Evolutionary conservation across 805 yeast species (phyloP).

Genomic region (Sungouiella thailandica): DNA sequence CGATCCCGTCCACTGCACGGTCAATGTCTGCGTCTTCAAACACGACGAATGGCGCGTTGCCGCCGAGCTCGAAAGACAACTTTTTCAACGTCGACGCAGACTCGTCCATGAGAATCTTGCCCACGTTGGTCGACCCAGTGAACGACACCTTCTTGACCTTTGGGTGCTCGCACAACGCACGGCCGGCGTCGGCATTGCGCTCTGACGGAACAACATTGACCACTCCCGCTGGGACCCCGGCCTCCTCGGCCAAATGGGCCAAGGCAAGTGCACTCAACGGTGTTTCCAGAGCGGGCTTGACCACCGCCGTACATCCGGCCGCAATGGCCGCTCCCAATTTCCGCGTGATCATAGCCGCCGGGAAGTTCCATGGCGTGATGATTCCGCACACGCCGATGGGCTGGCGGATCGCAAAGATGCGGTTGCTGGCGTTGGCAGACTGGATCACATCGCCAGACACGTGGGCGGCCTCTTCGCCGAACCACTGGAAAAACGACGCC

Average conservation of each 20-base stretch:
- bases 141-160: slow-evolving; percentile 40
- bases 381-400: slow-evolving; percentile 83
- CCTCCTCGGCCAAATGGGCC: slow-evolving; percentile 54
- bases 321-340: slow-evolving; percentile 75
- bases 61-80: slow-evolving; percentile 70
- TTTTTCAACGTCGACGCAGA: slow-evolving; percentile 62
- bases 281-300: slow-evolving; percentile 75
- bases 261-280: slow-evolving; percentile 70
- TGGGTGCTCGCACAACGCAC: slow-evolving; percentile 41
- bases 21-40: slow-evolving; percentile 70
- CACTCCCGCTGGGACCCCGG: slow-evolving; percentile 70
- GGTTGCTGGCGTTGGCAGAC: slow-evolving; percentile 43
- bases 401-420: slow-evolving; percentile 58
- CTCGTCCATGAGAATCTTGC: slow-evolving; percentile 61
- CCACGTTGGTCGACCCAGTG: slow-evolving; percentile 76
- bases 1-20: slow-evolving; percentile 60
- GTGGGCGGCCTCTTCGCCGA: slow-evolving; percentile 75
- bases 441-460: slow-evolving; percentile 60
- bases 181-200: slow-evolving; percentile 45
- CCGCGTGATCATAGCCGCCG: slow-evolving; percentile 71
- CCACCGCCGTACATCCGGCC: slow-evolving; percentile 72
- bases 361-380: slow-evolving; percentile 83
- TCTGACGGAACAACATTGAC: slow-evolving; percentile 53
- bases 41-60: slow-evolving; percentile 75
- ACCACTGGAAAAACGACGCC: slow-evolving; percentile 86